phyloP scores from a whole-genome alignment of 2,329 filamentous ascomycete genomes.

The Sporothrix euskadiensis region DNA sequence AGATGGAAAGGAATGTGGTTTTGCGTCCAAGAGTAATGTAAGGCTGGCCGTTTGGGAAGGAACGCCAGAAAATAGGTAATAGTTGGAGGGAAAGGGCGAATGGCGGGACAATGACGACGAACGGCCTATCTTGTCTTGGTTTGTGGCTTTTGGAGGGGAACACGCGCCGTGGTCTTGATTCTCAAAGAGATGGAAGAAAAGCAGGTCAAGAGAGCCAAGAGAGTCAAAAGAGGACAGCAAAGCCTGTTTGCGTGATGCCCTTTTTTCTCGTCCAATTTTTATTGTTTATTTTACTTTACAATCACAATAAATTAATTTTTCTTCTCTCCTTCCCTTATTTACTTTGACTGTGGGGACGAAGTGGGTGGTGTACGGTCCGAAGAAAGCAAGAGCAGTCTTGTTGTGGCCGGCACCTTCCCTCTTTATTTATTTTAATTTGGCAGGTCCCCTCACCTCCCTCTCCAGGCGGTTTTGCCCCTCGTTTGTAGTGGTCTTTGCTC shows the following conservation, averaged over 20 bases:
- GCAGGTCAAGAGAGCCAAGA: neutral
- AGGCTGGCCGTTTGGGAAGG: constrained; percentile 9
- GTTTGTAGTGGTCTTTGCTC: neutral
- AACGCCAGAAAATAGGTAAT: neutral
- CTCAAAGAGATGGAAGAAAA: neutral
- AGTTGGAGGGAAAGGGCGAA: neutral
- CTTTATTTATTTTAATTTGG: constrained; percentile 25
- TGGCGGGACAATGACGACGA: constrained; percentile 16
- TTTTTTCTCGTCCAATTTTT: constrained; percentile 13
- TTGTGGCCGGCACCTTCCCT: constrained; percentile 8
- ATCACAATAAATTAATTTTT: constrained; percentile 2
- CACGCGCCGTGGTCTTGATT: constrained; percentile 3
- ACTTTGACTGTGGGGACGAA: constrained; percentile 10
- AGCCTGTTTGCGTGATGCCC: constrained; percentile 15
- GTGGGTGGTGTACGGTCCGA: neutral
- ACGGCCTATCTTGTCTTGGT: constrained; percentile 4
- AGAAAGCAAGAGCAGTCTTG: neutral
- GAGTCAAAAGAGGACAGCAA: constrained; percentile 9
- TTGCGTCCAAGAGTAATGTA: neutral
- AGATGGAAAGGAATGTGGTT: constrained; percentile 6
- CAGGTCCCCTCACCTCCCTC: neutral
- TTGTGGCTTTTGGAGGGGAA: neutral
- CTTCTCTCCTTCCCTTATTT: constrained; percentile 6
- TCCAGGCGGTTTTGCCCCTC: constrained; percentile 14
- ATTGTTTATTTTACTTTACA: constrained; percentile 26